Evolutionary conservation across 345 rosid genomes (phyloP), one percentile per base, ranked within the genome.

Genomic region (Dovyalis caffra): DNA sequence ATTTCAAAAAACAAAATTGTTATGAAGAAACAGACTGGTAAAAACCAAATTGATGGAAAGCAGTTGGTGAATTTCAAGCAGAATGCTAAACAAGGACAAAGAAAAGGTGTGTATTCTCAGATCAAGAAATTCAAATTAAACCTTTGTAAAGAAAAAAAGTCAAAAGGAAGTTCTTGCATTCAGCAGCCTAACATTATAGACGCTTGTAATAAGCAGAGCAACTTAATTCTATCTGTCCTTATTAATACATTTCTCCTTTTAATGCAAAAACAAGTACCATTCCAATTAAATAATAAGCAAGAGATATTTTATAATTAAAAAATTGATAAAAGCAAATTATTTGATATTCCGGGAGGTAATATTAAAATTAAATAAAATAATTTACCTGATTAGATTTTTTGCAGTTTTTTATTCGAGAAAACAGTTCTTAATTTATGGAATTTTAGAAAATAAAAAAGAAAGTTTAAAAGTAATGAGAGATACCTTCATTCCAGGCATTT

Each of bases 401-500:
- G 14, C 12, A 6, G 2, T 60, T 25, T 57, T 37, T 58, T 8
- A 1, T 0, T 38, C 32, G 61, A 51, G 58, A 49, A 15, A 20
- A 15, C 9, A 57, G 29, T 38, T 35, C n/a, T 37, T 66, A 28
- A 57, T 68, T 12, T 20, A 14, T 21, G 58, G 40, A 64, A 62
- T 2, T 9, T 10, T 37, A 20, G 18, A 10, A 63, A 69, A 51
- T 18, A 25, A 10, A 66, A 69, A 51, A 35, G n/a, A 68, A 68
- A 75, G n/a, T n/a, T n/a, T n/a, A n/a, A 73, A 60, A 45, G 67
- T 40, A 34, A 38, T 32, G 35, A 45, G 60, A 79, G 53, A 66
- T 87, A 91, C 99, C 99, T 96, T 96, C 99, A 93, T 96, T 93
- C 99, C 98, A 90, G 98, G 99, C 97, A 93, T 96, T 88, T 96